A percentile compares a stretch with the other conserved stretches of the same genome.
These are phyloP conservation scores for Chrysochromulina parva DNA, from an alignment of 78 protist species.

Conservation along the genomic window DNA sequence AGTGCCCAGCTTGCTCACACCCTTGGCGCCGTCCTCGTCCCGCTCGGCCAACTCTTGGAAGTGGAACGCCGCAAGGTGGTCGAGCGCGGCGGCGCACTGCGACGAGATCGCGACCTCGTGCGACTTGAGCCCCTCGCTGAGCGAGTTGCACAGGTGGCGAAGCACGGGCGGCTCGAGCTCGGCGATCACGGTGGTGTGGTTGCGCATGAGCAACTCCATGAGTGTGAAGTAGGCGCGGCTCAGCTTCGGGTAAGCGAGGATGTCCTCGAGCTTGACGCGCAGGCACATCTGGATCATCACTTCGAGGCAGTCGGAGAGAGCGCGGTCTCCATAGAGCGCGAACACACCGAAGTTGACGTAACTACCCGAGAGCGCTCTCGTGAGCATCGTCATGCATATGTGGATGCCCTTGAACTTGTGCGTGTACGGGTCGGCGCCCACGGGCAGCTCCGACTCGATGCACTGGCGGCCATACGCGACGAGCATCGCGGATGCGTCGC, in stretches of 20 bases:
- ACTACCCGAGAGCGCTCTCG: constrained; percentile 26
- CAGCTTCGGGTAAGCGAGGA: not conserved
- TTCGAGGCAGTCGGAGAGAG: not conserved
- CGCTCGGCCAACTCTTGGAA: not conserved
- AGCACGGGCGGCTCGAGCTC: constrained; percentile 13
- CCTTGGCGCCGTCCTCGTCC: not conserved
- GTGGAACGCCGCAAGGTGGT: not conserved
- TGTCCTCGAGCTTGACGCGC: not conserved
- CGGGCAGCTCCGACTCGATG: not conserved
- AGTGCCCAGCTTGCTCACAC: not conserved
- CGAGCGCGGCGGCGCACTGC: constrained; percentile 25
- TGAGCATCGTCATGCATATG: not conserved
- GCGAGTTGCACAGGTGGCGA: not conserved
- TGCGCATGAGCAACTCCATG: constrained; percentile 22
- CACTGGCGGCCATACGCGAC: not conserved
- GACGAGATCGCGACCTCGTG: constrained; percentile 19
- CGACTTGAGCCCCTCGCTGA: constrained; percentile 8
- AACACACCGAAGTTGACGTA: constrained; percentile 39
- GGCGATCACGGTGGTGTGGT: not conserved
- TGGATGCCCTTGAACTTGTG: not conserved
- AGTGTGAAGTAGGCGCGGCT: constrained; percentile 8
- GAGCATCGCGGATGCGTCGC: not conserved
- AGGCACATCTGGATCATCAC: not conserved
- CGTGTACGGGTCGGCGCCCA: constrained; percentile 6
- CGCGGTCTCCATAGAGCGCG: constrained; percentile 4